A percentile compares a stretch with the other conserved stretches of the same genome.
Evolutionary conservation across 75 land plant species (phyloP).

Genomic region (Selaginella moellendorffii): DNA sequence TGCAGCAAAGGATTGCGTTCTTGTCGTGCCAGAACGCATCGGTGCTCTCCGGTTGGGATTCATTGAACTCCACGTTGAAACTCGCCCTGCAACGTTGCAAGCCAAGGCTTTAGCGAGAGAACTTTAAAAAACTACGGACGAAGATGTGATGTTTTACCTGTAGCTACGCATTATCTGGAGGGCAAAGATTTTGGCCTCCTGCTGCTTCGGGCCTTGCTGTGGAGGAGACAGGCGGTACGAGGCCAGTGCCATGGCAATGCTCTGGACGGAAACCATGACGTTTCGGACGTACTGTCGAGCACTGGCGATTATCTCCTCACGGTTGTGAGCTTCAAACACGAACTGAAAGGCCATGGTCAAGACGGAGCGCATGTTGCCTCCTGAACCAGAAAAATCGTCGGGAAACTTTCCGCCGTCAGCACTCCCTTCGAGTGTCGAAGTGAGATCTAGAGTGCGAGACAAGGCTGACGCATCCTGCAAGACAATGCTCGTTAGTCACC

Average conservation of each 20-base stretch:
- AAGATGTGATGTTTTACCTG: background rate
- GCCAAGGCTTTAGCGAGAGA: too few species aligned
- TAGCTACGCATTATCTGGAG: background rate
- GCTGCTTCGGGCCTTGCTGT: background rate
- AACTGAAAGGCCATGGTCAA: slow-evolving; percentile 79
- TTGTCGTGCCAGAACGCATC: slow-evolving; percentile 59
- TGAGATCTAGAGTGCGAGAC: slow-evolving; percentile 49
- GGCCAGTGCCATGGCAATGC: slow-evolving; percentile 63
- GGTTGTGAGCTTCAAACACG: slow-evolving; percentile 45
- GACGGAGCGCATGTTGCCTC: slow-evolving; percentile 33
- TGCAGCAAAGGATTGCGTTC: slow-evolving; percentile 78
- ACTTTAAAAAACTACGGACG: too few species aligned
- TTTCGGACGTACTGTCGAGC: slow-evolving; percentile 61
- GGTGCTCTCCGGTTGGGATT: slow-evolving; percentile 25
- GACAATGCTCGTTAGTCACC: too few species aligned
- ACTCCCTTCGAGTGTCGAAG: slow-evolving; percentile 68
- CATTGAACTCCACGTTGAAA: slow-evolving; percentile 52
- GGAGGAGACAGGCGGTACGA: slow-evolving; percentile 1
- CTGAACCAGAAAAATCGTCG: slow-evolving; percentile 14
- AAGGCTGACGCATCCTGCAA: too few species aligned
- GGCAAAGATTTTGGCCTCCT: background rate
- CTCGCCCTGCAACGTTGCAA: slow-evolving; percentile 33
- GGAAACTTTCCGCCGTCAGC: slow-evolving; percentile 16
- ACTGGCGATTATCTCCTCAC: slow-evolving; percentile 55
- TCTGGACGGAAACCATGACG: slow-evolving; percentile 59